Evolutionary conservation across 2,329 filamentous ascomycete genomes (phyloP), one percentile per base, ranked within the genome.

Genomic region (Helminthosporium solani): DNA sequence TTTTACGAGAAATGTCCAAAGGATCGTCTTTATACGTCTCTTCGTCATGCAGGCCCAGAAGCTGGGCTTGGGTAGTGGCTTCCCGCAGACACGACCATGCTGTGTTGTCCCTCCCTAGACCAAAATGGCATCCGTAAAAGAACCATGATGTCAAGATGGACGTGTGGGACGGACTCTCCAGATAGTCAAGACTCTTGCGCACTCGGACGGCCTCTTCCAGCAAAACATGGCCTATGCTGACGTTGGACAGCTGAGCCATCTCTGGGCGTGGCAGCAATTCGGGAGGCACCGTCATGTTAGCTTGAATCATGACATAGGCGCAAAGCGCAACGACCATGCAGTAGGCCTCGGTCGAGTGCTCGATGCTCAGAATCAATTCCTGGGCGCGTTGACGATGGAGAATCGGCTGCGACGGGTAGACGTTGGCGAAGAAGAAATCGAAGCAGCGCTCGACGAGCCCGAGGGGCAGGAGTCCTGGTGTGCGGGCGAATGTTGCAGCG

Each of bases 321-420:
- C 75, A 78, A 3, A 78, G 59, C 11, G 74, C 72, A 1, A 78
- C 76, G 4, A 84, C 66, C 40, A 81, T 74, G 59, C 80, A 83
- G 43, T 84, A 78, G 4, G 82, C 77, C 49, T 83, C 82, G 25
- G 79, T 65, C 12, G 73, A 67, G 51, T 69, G 60, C 68, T 78
- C 74, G 61, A 80, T 79, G 53, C 72, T 73, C 36, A 76, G 72
- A 36, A 82, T 71, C 7, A 73, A 73, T 35, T 82, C 78, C 60
- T 81, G 80, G 43, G 76, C 69, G 42, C 68, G 70, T 49, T 72
- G 67, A 31, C 72, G 72, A 53, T 83, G 78, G 7, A 85, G 66
- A 3, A 85, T 74, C 1, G 82, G 82, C 72, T 83, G 81, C 42
- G 81, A 81, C n/a, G 81, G 80, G 53, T 85, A 85, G 42, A 85